Conservation (phyloP, 768 basidiomycete species). For the Tephrocybe sp. region DNA sequence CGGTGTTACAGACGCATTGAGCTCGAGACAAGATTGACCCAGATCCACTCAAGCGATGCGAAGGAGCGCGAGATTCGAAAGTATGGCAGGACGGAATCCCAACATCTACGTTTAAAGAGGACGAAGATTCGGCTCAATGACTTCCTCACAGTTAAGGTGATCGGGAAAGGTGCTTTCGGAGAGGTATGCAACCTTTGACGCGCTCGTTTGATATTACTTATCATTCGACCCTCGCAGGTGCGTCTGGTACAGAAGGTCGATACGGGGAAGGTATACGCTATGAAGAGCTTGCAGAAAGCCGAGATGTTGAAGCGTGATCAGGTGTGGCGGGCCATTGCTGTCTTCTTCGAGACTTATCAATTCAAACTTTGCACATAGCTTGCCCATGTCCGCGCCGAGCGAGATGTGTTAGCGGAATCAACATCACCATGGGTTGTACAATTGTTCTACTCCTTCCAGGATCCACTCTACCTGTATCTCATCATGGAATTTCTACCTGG, state of each 20-base stretch:
- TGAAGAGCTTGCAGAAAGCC: constrained; percentile 98
- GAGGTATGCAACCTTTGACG: constrained; percentile 56
- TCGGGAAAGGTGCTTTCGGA: constrained; percentile 98
- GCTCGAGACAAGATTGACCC: constrained; percentile 81
- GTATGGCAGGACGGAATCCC: constrained; percentile 84
- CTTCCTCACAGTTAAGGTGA: constrained; percentile 97
- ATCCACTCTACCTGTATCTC: constrained; percentile 91
- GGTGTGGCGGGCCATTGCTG: constrained; percentile 46
- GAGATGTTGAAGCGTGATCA: constrained; percentile 99
- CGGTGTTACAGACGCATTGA: constrained; percentile 70
- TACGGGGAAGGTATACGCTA: constrained; percentile 97
- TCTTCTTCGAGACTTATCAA: background rate
- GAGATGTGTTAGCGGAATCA: constrained; percentile 94
- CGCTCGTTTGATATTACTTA: background rate
- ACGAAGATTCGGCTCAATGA: constrained; percentile 93
- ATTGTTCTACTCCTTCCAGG: constrained; percentile 98
- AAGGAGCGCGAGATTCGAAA: constrained; percentile 88
- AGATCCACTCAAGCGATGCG: constrained; percentile 72
- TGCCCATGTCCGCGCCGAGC: constrained; percentile 95
- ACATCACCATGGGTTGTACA: constrained; percentile 98
- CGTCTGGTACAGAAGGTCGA: constrained; percentile 96
- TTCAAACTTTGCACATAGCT: constrained; percentile 51
- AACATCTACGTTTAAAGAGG: constrained; percentile 87
- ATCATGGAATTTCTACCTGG: constrained; percentile 90
- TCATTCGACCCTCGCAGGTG: constrained; percentile 49